phyloP scores from a whole-genome alignment of 1,139 yeast genomes.

The Dujonia santamariae region DNA sequence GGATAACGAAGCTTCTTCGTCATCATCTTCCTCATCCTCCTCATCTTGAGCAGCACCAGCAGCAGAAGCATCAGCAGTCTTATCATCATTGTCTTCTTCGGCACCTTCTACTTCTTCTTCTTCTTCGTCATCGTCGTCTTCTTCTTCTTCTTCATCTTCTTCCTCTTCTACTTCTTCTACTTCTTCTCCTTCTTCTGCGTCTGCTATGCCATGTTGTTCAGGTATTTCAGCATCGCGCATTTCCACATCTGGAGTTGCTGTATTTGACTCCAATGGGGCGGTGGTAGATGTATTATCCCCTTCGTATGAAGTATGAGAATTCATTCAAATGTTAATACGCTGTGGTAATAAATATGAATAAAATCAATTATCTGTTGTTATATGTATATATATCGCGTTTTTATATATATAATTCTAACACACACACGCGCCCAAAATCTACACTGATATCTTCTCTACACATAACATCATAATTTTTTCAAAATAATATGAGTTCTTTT shows the following conservation, averaged over 20 bases:
- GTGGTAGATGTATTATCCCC: slow-evolving; percentile 14
- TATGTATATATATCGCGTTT: no score
- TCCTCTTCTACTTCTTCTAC: not conserved
- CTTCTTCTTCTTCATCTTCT: slow-evolving; percentile 7
- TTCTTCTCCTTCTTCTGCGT: slow-evolving; percentile 2
- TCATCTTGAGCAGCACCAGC: no score
- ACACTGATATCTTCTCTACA: no score
- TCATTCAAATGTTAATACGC: not conserved
- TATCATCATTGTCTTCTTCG: slow-evolving; percentile 9
- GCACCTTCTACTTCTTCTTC: slow-evolving; percentile 8
- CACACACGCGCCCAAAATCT: no score
- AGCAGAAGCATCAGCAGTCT: no score
- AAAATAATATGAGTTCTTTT: no score
- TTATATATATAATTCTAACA: no score
- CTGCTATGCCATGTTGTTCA: not conserved
- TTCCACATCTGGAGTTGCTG: slow-evolving; percentile 7
- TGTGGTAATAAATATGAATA: no score
- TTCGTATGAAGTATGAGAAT: not conserved
- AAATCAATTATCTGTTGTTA: no score
- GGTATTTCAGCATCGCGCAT: slow-evolving; percentile 8
- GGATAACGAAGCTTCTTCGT: slow-evolving; percentile 21
- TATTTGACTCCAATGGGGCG: slow-evolving; percentile 14
- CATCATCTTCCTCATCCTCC: slow-evolving; percentile 18
- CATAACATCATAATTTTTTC: no score
- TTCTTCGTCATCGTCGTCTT: slow-evolving; percentile 5